These are phyloP conservation scores for Byssochlamys sp. DNA, from an alignment of 2,329 filamentous ascomycete species.

Conservation along the genomic window DNA sequence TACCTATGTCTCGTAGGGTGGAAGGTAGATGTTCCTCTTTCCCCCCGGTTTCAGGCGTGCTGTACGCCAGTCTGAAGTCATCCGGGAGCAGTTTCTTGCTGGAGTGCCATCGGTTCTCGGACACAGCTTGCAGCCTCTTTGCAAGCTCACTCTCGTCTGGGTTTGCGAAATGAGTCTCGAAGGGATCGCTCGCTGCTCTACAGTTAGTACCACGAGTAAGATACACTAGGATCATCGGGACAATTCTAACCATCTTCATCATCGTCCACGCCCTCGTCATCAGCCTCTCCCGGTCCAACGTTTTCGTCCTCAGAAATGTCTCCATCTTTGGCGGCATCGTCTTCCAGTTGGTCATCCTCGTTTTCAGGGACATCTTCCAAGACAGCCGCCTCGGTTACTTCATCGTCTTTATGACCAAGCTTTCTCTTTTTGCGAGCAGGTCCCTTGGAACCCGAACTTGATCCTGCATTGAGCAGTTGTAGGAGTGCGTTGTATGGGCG, in stretches of 20 bases:
- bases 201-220: conserved; percentile 32
- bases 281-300: conserved; percentile 10
- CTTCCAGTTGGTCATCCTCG: conserved; percentile 26
- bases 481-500: conserved; percentile 50
- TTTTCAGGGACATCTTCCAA: conserved; percentile 19
- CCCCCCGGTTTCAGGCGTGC: conserved; percentile 20
- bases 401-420: conserved; percentile 29
- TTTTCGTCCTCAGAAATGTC: conserved; percentile 17
- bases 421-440: conserved; percentile 47
- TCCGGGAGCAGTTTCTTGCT: conserved; percentile 29
- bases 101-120: conserved; percentile 41
- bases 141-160: conserved; percentile 54
- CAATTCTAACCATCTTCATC: conserved; percentile 23
- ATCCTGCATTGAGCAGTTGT: conserved; percentile 42
- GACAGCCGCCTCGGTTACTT: conserved; percentile 15
- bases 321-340: conserved; percentile 33
- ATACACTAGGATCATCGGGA: neutral
- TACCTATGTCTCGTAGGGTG: conserved; percentile 21
- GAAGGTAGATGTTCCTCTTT: conserved; percentile 16
- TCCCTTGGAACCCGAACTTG: conserved; percentile 24
- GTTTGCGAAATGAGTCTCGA: conserved; percentile 67
- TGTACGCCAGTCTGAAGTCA: conserved; percentile 21
- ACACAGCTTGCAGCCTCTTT: conserved; percentile 39
- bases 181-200: conserved; percentile 57
- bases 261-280: conserved; percentile 32